Evolutionary conservation across 2,329 filamentous ascomycete species (phyloP).

Genomic region (Ascochyta viciae-villosae): DNA sequence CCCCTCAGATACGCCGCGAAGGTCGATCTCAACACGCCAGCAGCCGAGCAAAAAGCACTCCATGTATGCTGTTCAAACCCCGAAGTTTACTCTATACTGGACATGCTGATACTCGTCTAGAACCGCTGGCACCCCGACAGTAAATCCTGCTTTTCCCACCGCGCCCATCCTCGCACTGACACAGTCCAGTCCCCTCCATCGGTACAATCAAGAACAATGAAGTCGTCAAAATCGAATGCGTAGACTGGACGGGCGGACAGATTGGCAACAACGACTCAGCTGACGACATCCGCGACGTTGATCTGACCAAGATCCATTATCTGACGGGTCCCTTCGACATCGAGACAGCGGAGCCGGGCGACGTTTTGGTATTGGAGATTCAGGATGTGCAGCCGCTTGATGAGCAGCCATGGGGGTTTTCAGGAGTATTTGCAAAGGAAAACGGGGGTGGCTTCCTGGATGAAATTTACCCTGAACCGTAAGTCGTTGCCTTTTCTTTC

Average conservation of each 20-base stretch:
- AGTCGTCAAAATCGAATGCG: constrained; percentile 91
- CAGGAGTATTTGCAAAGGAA: constrained; percentile 77
- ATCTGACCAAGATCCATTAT: constrained; percentile 85
- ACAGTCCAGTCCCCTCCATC: constrained; percentile 71
- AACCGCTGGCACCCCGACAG: constrained; percentile 95
- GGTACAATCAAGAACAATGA: constrained; percentile 81
- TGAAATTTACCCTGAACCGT: constrained; percentile 84
- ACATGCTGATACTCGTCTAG: constrained; percentile 51
- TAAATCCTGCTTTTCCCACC: constrained; percentile 42
- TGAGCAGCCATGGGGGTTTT: constrained; percentile 89
- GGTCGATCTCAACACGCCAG: constrained; percentile 75
- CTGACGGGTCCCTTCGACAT: constrained; percentile 89
- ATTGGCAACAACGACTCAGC: constrained; percentile 89
- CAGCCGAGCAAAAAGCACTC: constrained; percentile 71
- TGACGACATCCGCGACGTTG: constrained; percentile 85
- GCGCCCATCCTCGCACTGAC: constrained; percentile 1
- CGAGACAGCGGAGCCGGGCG: constrained; percentile 82
- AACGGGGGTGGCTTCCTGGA: constrained; percentile 92
- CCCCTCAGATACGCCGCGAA: constrained; percentile 75
- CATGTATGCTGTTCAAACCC: constrained; percentile 64
- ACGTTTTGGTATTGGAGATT: constrained; percentile 86
- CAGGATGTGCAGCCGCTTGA: constrained; percentile 91
- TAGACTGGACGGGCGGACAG: constrained; percentile 79
- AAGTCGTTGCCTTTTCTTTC: constrained; percentile 36
- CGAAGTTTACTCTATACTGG: background rate